Evolutionary conservation across 306 rosid species (phyloP).

Genomic region (Pterocarpus macrocarpus): DNA sequence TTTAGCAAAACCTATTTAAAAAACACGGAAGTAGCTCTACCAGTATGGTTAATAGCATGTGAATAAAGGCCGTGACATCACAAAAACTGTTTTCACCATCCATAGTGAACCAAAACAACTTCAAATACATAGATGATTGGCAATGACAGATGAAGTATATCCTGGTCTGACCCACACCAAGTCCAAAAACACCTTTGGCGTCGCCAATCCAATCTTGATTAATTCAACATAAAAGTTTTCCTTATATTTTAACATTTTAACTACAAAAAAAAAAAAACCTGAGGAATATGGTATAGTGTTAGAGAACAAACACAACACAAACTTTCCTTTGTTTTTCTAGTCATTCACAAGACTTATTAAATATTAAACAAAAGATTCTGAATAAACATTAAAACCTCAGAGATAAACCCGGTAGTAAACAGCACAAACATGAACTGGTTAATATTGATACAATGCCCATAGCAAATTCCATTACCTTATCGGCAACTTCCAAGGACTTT

Average conservation of each 20-base stretch:
- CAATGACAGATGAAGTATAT: background rate
- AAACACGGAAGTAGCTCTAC: background rate
- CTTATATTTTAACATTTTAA: background rate
- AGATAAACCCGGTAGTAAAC: conserved; percentile 1
- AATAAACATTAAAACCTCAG: background rate
- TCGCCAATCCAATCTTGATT: conserved; percentile 12
- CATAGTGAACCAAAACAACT: conserved; percentile 14
- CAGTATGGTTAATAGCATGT: conserved; percentile 5
- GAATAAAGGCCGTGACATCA: background rate
- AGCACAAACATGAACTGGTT: conserved; percentile 15
- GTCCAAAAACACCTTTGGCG: background rate
- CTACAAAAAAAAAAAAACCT: background rate
- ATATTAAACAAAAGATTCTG: conserved; percentile 17
- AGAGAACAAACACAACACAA: conserved; percentile 17
- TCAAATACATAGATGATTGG: background rate
- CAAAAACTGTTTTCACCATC: conserved; percentile 14
- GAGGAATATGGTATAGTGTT: background rate
- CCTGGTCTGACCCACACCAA: background rate
- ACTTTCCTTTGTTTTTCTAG: background rate
- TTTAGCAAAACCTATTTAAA: background rate
- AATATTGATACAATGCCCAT: conserved; percentile 21
- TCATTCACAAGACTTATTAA: background rate
- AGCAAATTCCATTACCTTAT: conserved; percentile 61
- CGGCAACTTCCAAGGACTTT: conserved; percentile 74
- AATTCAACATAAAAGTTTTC: background rate